Evolutionary conservation across 1,284 basidiomycete genomes (phyloP), one percentile per base, ranked within the genome.

Genomic region (Rhodotorula sp.): DNA sequence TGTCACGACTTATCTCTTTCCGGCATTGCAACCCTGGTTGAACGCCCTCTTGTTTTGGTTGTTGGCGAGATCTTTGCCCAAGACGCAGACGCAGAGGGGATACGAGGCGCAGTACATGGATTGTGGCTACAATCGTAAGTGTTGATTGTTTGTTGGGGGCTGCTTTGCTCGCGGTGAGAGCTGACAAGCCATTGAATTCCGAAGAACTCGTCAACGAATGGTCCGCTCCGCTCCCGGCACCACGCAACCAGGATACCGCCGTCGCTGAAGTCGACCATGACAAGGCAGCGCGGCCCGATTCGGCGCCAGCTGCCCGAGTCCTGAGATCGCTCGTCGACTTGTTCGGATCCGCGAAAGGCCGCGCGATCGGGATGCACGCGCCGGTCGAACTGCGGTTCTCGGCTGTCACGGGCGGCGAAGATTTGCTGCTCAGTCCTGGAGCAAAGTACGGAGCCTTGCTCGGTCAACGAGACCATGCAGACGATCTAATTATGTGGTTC

Each of bases 161-260:
- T n/a, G n/a, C n/a, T n/a, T n/a, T n/a, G n/a, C n/a, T n/a, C n/a
- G n/a, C n/a, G n/a, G n/a, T n/a, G n/a, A n/a, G n/a, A 42, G 37
- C 58, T 49, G 29, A 49, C 33, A 15, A 7, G 54, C 14, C 29
- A 18, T 2, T 44, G 12, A 7, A 3, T 46, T 3, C 17, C 17
- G 26, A 30, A 64, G 62, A 65, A 59, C 63, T 65, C 63, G 63
- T 59, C 56, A 30, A 65, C 48, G 63, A 65, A 29, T 65, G 63
- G 63, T 30, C 37, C 42, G 48, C 46, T 24, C 48, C 63, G 12
- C 48, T 65, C 20, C 63, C 57, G 33, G 29, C 54, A 4, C 62
- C 62, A 14, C 37, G 8, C 10, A 42, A 42, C 8, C 37, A 42
- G 14, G 8, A 42, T 12, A 42, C 37, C 10, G 8, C 37, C 37